Evolutionary conservation across 306 rosid species (phyloP).

Genomic region (Bauhinia variegata): DNA sequence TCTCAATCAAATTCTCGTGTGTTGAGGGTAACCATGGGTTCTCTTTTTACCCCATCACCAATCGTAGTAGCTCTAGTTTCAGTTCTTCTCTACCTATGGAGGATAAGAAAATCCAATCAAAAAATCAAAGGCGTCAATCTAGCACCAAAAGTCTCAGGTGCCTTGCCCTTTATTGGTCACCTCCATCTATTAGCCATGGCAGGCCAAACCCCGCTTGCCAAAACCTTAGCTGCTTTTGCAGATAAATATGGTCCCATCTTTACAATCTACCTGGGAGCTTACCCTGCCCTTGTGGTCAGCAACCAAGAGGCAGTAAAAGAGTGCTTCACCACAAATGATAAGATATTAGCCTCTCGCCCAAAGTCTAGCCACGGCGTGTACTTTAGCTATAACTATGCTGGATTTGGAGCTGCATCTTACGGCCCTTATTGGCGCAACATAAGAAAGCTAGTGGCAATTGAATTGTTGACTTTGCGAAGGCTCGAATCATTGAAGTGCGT

Average conservation of each 20-base stretch:
- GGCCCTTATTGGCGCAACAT: conserved; percentile 28
- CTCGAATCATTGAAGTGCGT: conserved; percentile 16
- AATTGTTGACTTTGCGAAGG: conserved; percentile 31
- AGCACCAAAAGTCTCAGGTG: conserved; percentile 35
- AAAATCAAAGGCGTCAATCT: background rate
- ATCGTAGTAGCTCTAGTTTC: background rate
- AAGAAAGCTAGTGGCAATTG: conserved; percentile 28
- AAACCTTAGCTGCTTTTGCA: conserved; percentile 35
- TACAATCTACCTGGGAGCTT: conserved; percentile 30
- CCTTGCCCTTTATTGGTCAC: conserved; percentile 42
- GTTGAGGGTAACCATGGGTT: too few relatives aligned
- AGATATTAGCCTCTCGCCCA: conserved; percentile 39
- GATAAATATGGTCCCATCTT: conserved; percentile 40
- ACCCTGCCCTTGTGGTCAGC: conserved; percentile 30
- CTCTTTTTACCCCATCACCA: too few relatives aligned
- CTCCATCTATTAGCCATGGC: conserved; percentile 29
- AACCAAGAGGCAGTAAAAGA: conserved; percentile 33
- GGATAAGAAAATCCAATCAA: background rate
- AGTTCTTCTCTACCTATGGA: background rate
- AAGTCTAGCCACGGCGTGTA: conserved; percentile 25
- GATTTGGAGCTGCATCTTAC: conserved; percentile 7
- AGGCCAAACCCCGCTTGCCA: conserved; percentile 10
- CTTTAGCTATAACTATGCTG: conserved; percentile 31
- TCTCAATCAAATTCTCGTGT: too few relatives aligned
- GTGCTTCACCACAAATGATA: conserved; percentile 36